Conservation (phyloP, 768 basidiomycete genomes). For the Paxillus ammoniavirescens region DNA sequence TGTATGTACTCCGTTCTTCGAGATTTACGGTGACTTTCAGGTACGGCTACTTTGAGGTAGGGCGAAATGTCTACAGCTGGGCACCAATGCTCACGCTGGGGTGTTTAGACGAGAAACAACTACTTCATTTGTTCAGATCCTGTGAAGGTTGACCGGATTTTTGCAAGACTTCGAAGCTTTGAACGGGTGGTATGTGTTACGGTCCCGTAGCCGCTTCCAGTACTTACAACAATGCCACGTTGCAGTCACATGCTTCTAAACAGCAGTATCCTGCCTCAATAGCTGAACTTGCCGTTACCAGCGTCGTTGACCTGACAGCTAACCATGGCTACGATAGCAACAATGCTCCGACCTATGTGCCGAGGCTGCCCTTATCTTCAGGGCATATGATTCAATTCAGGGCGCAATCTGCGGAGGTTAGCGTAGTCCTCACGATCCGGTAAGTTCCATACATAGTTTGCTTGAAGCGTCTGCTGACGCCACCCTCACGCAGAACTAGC, state of each 20-base stretch:
- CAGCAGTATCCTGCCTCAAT: slow-evolving; percentile 59
- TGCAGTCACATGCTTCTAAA: slow-evolving; percentile 18
- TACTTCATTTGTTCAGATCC: slow-evolving; percentile 78
- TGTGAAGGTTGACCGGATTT: slow-evolving; percentile 64
- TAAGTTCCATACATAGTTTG: slow-evolving; percentile 27
- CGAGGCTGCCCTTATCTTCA: slow-evolving; percentile 66
- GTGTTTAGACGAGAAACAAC: slow-evolving; percentile 70
- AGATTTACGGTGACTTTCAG: slow-evolving; percentile 32
- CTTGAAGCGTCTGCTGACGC: neutral
- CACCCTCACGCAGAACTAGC: slow-evolving; percentile 55
- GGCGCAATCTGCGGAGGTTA: slow-evolving; percentile 43
- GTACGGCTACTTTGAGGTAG: slow-evolving; percentile 78
- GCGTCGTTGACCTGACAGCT: slow-evolving; percentile 71
- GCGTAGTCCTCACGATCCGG: slow-evolving; percentile 71
- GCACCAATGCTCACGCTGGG: slow-evolving; percentile 1
- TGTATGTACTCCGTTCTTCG: neutral
- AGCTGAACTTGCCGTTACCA: slow-evolving; percentile 56
- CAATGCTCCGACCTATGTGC: slow-evolving; percentile 63
- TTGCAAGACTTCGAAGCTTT: slow-evolving; percentile 61
- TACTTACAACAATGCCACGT: neutral
- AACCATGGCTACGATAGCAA: slow-evolving; percentile 65
- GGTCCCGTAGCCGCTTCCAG: neutral
- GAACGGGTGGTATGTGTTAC: slow-evolving; percentile 33
- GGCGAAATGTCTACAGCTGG: neutral
- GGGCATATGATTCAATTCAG: slow-evolving; percentile 87